Evolutionary conservation across 2,329 filamentous ascomycete genomes (phyloP).

Genomic region (Monosporascus ibericus): DNA sequence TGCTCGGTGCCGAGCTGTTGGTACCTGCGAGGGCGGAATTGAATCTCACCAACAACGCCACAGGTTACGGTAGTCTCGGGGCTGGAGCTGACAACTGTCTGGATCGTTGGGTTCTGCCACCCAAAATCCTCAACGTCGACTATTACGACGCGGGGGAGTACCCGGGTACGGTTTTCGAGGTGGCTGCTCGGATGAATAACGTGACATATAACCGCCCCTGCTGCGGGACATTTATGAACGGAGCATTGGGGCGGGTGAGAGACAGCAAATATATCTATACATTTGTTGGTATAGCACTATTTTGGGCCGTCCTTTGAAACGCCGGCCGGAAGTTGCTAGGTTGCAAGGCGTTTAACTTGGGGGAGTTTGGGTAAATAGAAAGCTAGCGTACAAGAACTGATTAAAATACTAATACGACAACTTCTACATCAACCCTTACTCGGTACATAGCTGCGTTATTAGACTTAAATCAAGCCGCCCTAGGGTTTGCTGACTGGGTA

Average conservation of each 20-base stretch:
- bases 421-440: no score
- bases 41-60: conserved; percentile 65
- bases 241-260: neutral
- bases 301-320: neutral
- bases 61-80: conserved; percentile 62
- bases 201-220: conserved; percentile 60
- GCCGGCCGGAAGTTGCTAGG: neutral
- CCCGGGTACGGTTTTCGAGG: conserved; percentile 70
- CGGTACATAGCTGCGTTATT: no score
- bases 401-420: neutral
- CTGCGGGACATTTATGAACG: conserved; percentile 40
- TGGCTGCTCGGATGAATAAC: conserved; percentile 64
- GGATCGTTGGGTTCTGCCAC: conserved; percentile 57
- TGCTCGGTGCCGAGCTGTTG: conserved; percentile 58
- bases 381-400: neutral
- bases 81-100: conserved; percentile 56
- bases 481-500: no score
- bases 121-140: conserved; percentile 77
- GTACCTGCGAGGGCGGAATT: conserved; percentile 67
- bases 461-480: no score
- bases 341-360: neutral
- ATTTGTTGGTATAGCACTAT: neutral
- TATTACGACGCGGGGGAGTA: conserved; percentile 70
- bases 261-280: neutral
- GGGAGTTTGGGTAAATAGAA: neutral